Percentiles rank a stretch among this genome's conserved stretches.
phyloP scores from a whole-genome alignment of 768 basidiomycete genomes.

The Kwoniella sp. region DNA sequence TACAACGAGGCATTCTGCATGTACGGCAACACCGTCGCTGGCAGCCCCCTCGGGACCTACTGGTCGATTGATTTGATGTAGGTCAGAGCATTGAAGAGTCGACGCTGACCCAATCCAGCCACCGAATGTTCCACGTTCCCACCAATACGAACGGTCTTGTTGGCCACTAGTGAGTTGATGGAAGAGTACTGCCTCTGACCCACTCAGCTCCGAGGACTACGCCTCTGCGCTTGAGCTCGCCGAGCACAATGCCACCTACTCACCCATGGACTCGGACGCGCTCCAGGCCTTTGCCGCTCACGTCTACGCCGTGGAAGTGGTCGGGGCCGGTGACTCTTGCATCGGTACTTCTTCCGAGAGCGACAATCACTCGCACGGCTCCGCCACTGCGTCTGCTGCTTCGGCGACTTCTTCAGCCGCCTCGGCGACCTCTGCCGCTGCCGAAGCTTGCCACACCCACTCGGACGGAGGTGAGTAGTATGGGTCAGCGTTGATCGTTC shows the following conservation, averaged over 20 bases:
- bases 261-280: conserved; percentile 43
- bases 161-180: conserved; percentile 29
- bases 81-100: neutral
- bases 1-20: conserved; percentile 40
- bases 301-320: conserved; percentile 41
- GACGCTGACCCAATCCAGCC: conserved; percentile 13
- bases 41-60: conserved; percentile 33
- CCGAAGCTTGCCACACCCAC: conserved; percentile 35
- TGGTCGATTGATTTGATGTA: conserved; percentile 43
- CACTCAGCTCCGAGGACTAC: conserved; percentile 28
- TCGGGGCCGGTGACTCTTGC: conserved; percentile 32
- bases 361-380: conserved; percentile 3
- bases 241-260: conserved; percentile 33
- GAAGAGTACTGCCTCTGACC: neutral
- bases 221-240: conserved; percentile 41
- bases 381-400: conserved; percentile 9
- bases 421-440: conserved; percentile 3
- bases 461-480: conserved; percentile 22
- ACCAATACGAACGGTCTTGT: conserved; percentile 33
- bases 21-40: conserved; percentile 34
- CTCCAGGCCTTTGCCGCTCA: conserved; percentile 47
- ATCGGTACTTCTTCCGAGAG: conserved; percentile 21
- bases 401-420: conserved; percentile 14
- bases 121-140: conserved; percentile 49
- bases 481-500: neutral